Conservation (phyloP, 768 basidiomycete genomes). For the Tricholoma terreum region DNA sequence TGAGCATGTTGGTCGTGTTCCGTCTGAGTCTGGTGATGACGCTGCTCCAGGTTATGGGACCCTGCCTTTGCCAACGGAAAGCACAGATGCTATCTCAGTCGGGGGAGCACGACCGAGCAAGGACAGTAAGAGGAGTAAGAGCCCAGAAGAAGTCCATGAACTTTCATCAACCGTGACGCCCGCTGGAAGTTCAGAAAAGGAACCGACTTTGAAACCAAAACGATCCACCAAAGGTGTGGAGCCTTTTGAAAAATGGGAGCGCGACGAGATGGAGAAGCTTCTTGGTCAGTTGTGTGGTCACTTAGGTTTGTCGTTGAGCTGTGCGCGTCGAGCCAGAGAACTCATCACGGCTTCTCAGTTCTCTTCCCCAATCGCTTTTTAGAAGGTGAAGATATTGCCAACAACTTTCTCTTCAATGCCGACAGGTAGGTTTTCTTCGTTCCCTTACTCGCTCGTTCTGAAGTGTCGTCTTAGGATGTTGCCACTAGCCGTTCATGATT, state of each 20-base stretch:
- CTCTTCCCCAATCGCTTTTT: conserved; percentile 82
- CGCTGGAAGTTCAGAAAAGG: conserved; percentile 27
- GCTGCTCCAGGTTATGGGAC: conserved; percentile 21
- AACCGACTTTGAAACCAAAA: conserved; percentile 29
- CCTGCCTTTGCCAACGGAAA: conserved; percentile 7
- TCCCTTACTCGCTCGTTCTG: conserved; percentile 3
- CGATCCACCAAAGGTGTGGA: conserved; percentile 51
- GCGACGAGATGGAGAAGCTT: conserved; percentile 86
- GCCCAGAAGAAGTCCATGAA: conserved; percentile 22
- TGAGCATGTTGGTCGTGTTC: conserved; percentile 51
- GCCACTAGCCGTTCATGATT: conserved; percentile 75
- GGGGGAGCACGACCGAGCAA: conserved; percentile 21
- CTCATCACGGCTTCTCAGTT: conserved; percentile 45
- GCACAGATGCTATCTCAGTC: conserved; percentile 25
- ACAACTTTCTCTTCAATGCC: conserved; percentile 92
- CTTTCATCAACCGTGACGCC: conserved; percentile 12
- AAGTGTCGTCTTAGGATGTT: conserved; percentile 44
- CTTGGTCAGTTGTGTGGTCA: conserved; percentile 79
- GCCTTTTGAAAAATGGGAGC: conserved; percentile 79
- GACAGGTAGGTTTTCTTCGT: conserved; percentile 52
- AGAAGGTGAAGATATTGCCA: conserved; percentile 88
- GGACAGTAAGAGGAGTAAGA: conserved; percentile 28
- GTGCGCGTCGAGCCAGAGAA: neutral
- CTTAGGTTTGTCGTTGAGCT: conserved; percentile 58
- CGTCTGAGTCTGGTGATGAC: conserved; percentile 55